Percentiles rank a stretch among this genome's conserved stretches.
Conservation (phyloP, 495 filamentous ascomycete genomes). For the Choiromyces venosus region DNA sequence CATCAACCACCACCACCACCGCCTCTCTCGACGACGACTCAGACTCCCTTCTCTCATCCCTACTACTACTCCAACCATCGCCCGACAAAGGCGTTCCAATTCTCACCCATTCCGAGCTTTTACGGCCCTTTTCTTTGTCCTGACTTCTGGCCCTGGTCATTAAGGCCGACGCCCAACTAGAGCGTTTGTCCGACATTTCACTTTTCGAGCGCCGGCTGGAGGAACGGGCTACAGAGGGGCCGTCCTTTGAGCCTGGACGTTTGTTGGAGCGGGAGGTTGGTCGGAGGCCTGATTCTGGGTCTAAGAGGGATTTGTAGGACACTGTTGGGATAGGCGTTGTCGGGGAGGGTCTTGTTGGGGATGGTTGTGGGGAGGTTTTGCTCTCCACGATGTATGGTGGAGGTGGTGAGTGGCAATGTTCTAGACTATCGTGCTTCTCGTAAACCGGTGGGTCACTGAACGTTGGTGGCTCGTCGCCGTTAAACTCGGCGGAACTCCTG, state of each 20-base stretch:
- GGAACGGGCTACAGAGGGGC: background rate
- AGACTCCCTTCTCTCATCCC: constrained; percentile 41
- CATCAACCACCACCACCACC: constrained; percentile 48
- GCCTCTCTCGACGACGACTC: constrained; percentile 45
- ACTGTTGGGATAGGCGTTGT: background rate
- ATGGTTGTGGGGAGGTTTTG: constrained; percentile 17
- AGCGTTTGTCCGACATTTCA: constrained; percentile 26
- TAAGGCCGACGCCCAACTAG: constrained; percentile 24
- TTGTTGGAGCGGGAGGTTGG: constrained; percentile 25
- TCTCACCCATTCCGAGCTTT: constrained; percentile 42
- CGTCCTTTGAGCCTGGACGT: constrained; percentile 24
- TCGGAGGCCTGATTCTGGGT: constrained; percentile 6
- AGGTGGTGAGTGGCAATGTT: constrained; percentile 23
- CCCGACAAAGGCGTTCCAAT: constrained; percentile 42
- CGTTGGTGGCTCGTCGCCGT: constrained; percentile 10
- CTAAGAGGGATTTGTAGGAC: background rate
- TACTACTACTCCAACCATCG: constrained; percentile 23
- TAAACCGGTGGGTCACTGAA: constrained; percentile 31
- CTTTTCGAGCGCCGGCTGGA: constrained; percentile 24
- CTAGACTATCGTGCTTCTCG: constrained; percentile 14
- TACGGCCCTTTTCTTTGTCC: constrained; percentile 45
- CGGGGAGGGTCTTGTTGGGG: background rate
- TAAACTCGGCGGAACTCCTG: background rate
- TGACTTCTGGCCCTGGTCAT: constrained; percentile 47
- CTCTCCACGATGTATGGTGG: constrained; percentile 19